Evolutionary conservation across 495 filamentous ascomycete genomes (phyloP).

Genomic region (Letharia lupina): DNA sequence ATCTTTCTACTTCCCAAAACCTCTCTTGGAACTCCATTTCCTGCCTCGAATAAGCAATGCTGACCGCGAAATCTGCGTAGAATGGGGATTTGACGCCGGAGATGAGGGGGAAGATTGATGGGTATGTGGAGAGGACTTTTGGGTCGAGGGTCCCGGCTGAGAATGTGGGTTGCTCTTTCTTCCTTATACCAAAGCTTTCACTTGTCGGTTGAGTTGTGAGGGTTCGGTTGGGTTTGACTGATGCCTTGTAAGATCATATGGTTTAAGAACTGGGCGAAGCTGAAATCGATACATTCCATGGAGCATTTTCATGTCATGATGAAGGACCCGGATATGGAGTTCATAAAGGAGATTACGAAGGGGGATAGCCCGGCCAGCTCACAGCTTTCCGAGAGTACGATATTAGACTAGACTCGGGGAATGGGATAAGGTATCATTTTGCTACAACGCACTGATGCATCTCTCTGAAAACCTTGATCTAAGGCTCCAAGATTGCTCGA

Average conservation of each 20-base stretch:
- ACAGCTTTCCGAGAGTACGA: background rate
- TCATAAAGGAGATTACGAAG: constrained; percentile 61
- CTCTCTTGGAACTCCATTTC: too few species aligned
- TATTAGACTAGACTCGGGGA: background rate
- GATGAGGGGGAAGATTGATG: constrained; percentile 55
- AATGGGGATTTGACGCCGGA: constrained; percentile 59
- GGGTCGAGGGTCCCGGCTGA: constrained; percentile 39
- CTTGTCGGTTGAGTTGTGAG: background rate
- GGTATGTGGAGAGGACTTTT: constrained; percentile 59
- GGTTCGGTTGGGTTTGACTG: background rate
- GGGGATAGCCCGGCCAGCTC: constrained; percentile 42
- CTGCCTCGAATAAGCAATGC: too few species aligned
- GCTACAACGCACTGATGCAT: background rate
- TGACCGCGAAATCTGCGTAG: too few species aligned
- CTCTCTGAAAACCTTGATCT: background rate
- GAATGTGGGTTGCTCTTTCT: constrained; percentile 28
- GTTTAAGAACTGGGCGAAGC: constrained; percentile 81
- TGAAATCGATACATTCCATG: constrained; percentile 79
- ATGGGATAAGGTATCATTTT: background rate
- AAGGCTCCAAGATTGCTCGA: background rate
- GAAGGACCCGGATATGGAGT: constrained; percentile 58
- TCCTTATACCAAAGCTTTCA: background rate
- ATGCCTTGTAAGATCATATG: constrained; percentile 53
- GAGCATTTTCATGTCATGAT: constrained; percentile 95
- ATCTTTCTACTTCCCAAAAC: too few species aligned